Evolutionary conservation across 306 rosid genomes (phyloP), one percentile per base, ranked within the genome.

Genomic region (Argentina anserina): DNA sequence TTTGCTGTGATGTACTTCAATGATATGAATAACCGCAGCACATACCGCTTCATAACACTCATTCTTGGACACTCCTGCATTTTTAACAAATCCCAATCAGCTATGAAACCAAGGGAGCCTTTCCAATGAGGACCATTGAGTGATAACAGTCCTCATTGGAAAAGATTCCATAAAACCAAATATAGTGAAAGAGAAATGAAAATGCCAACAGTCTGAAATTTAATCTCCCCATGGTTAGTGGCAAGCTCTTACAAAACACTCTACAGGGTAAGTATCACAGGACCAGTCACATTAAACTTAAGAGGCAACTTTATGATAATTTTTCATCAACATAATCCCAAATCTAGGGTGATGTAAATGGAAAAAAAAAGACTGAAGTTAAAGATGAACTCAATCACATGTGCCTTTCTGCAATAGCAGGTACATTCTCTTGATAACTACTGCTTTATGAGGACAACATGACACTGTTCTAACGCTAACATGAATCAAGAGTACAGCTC

Each of bases 1-100:
- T 92, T 95, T 45, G 97, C 96, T 9, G 97, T 91, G 15, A 91
- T 83, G 87, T 91, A 92, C 85, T 95, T 95, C 14, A 91, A 18
- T 42, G 97, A 95, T 63, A 90, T 80, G 90, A 95, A 95, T 78
- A 95, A 47, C 74, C 97, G 87, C 75, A 92, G 78, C 74, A 95
- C 97, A 72, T 90, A 91, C 17, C 85, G 88, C 87, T 91, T 95
- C 70, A 73, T 59, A 53, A 88, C 82, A 3, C 87, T 81, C 98
- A 93, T 93, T 68, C 80, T 81, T 76, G 68, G 63, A 68, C 39
- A 55, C 65, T 65, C 84, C 82, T n/a, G 69, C n/a, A 45, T 26
- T 40, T 43, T 73, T 23, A 42, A 50, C 3, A 40, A 60, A 67
- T 74, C 58, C 36, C 59, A 55, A 70, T 34, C 10, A 40, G 69